These are phyloP conservation scores for Spathaspora sp. DNA, from an alignment of 805 yeast species.

Conservation along the genomic window DNA sequence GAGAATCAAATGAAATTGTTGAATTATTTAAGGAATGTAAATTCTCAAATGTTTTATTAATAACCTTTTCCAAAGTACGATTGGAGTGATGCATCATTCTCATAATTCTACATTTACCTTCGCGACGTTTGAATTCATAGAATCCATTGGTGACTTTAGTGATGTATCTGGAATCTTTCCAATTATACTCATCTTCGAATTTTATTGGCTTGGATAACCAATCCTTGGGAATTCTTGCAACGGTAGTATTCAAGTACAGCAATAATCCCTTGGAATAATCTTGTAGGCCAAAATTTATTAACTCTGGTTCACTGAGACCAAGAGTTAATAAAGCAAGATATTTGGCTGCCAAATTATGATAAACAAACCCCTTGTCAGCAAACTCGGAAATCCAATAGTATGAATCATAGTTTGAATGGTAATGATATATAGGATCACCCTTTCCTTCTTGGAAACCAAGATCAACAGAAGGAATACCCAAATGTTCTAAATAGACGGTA, in stretches of 20 bases:
- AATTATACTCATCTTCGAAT: conserved; percentile 8
- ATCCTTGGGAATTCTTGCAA: conserved; percentile 24
- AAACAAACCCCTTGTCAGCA: conserved; percentile 50
- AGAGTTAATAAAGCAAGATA: conserved; percentile 55
- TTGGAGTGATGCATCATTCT: conserved; percentile 7
- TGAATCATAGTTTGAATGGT: conserved; percentile 59
- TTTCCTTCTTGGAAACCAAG: conserved; percentile 35
- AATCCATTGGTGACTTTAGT: conserved; percentile 16
- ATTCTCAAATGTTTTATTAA: conserved; percentile 18
- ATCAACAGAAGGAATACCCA: conserved; percentile 63
- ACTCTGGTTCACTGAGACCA: conserved; percentile 54
- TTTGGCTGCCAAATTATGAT: conserved; percentile 56
- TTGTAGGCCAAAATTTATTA: conserved; percentile 44
- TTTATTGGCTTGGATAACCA: conserved; percentile 26
- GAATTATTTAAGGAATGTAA: conserved; percentile 16
- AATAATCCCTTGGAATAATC: conserved; percentile 47
- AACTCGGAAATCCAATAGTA: conserved; percentile 49
- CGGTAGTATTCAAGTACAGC: conserved; percentile 29
- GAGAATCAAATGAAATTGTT: conserved; percentile 25
- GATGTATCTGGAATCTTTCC: conserved; percentile 13
- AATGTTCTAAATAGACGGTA: conserved; percentile 58
- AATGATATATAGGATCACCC: conserved; percentile 51
- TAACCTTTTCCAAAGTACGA: conserved; percentile 19
- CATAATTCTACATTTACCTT: conserved; percentile 2
- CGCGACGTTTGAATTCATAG: conserved; percentile 8